phyloP scores from a whole-genome alignment of 257 asterid genomes.

The Pogostemon cablin region DNA sequence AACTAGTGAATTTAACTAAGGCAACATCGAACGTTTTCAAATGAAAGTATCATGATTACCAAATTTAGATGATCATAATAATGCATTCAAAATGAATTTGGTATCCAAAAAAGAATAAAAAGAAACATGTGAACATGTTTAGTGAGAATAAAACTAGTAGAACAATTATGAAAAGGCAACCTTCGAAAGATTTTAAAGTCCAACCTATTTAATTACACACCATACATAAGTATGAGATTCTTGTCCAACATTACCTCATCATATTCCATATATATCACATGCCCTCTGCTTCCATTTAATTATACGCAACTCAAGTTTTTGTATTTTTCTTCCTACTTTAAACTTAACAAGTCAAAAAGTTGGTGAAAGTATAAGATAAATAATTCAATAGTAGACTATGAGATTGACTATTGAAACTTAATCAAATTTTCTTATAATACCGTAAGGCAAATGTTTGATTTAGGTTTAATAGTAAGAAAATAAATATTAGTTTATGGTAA shows the following conservation, averaged over 20 bases:
- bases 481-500: no score
- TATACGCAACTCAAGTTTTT: constrained; percentile 27
- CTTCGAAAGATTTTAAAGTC: constrained; percentile 33
- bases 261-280: constrained; percentile 46
- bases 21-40: no score
- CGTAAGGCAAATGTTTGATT: background rate
- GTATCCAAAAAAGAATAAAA: background rate
- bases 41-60: no score
- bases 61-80: no score
- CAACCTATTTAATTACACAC: constrained; percentile 33
- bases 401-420: background rate
- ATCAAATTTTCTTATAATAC: no score
- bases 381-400: background rate
- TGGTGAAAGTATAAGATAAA: background rate
- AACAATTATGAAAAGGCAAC: constrained; percentile 24
- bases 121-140: background rate
- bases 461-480: background rate
- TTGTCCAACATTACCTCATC: constrained; percentile 33
- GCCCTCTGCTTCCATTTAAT: constrained; percentile 32
- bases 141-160: background rate
- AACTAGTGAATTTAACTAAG: no score
- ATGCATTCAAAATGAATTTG: no score
- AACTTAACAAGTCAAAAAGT: background rate
- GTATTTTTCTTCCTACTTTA: constrained; percentile 7
- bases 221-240: constrained; percentile 48